Evolutionary conservation across 2,329 filamentous ascomycete genomes (phyloP), one percentile per base, ranked within the genome.

Genomic region (Sporothrix curviconia): DNA sequence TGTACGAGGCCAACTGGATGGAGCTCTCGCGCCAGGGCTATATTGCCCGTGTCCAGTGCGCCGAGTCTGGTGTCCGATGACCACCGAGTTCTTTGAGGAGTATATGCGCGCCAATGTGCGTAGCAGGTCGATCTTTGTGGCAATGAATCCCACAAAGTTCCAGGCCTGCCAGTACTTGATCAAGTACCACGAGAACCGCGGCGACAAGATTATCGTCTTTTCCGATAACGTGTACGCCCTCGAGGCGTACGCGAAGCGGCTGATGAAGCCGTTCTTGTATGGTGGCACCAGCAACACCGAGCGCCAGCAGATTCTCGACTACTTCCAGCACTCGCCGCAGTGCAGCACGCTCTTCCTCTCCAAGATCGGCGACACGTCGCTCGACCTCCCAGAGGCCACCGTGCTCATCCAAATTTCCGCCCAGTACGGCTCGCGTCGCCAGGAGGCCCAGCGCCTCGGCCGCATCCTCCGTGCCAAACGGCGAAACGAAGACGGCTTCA

Each of bases 41-140:
- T 68, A 99, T 99, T 70, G 94, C 94, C 36, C 87, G 90, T 8
- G 94, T 99, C 2, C 94, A 99, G 71, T 99, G 94, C 71, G 94
- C 94, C 14, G 94, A 99, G 94, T 99, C 7, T 99, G 94, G 94
- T 99, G 94, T 68, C 91, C 92, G 2, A 99, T 99, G 94, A 95
- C 94, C 0, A 94, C 92, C 0, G 94, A 99, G 65, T 99, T 99
- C 69, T 97, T 96, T 71, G 87, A 90, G 17, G 90, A 97, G 70
- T 99, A 97, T 72, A 14, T 81, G 97, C 3, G 96, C 72, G 81
- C 97, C 59, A 60, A 62, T 52, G 53, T 58, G 39, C 50, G 50
- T 1, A 59, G 56, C 22, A 58, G 63, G 14, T 66, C 66, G 57
- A 72, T 72, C 11, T 81, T 97, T 2, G 96, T 92, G 66, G 95